Conservation (phyloP, 2,329 filamentous ascomycete genomes). For the Tolypocladium cylindrosporum region DNA sequence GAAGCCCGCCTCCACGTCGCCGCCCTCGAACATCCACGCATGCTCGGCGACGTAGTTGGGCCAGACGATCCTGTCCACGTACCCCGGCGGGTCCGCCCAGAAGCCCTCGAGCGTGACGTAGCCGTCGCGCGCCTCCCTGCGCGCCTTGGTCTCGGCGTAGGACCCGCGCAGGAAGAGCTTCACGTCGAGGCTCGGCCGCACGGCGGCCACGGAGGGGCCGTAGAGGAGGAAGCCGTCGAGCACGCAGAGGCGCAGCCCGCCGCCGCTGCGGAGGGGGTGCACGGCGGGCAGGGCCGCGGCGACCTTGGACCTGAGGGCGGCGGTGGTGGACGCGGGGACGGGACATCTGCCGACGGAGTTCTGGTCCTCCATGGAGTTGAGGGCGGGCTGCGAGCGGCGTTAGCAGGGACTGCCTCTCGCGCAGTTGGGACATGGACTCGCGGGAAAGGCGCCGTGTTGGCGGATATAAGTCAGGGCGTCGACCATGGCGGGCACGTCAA, state of each 20-base stretch:
- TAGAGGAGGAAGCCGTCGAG: constrained; percentile 88
- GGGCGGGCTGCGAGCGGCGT: constrained; percentile 11
- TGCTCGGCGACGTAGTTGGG: constrained; percentile 83
- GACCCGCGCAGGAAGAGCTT: constrained; percentile 69
- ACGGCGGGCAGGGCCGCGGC: constrained; percentile 33
- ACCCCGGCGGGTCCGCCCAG: constrained; percentile 89
- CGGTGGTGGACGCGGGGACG: constrained; percentile 36
- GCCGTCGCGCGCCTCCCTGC: constrained; percentile 59
- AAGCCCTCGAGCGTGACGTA: constrained; percentile 84
- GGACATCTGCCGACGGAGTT: constrained; percentile 50
- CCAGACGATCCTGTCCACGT: constrained; percentile 93
- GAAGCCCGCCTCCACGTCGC: constrained; percentile 52
- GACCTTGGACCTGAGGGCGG: constrained; percentile 35
- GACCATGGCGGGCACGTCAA: constrained; percentile 62
- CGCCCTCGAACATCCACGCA: constrained; percentile 64
- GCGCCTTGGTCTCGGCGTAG: constrained; percentile 50
- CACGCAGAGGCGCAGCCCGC: constrained; percentile 48
- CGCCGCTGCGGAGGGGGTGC: constrained; percentile 21
- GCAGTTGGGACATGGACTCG: constrained; percentile 23
- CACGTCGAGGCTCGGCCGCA: constrained; percentile 57
- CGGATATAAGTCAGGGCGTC: constrained; percentile 62
- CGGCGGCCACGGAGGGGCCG: constrained; percentile 41
- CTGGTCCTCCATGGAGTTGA: constrained; percentile 42
- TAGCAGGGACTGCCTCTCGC: background rate
- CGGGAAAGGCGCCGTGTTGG: constrained; percentile 53